Conservation (phyloP, 176 grass and related monocot species). For the Avena sativa region DNA sequence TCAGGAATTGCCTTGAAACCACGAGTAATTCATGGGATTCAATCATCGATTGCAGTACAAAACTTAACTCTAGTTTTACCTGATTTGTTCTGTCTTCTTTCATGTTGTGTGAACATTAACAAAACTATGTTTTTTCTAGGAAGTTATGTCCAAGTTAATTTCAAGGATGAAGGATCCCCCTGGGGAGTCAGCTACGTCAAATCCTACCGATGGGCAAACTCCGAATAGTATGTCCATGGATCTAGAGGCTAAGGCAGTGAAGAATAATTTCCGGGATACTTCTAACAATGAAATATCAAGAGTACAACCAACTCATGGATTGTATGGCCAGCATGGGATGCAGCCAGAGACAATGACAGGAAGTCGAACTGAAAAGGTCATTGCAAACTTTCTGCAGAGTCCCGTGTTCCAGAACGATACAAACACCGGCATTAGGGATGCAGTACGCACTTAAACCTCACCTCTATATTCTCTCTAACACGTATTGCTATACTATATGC, state of each 20-base stretch:
- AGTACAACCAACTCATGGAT: constrained; percentile 35
- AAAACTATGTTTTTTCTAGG: constrained; percentile 48
- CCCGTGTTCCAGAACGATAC: constrained; percentile 66
- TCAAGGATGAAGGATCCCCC: constrained; percentile 55
- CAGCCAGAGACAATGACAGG: constrained; percentile 33
- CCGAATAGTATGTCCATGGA: constrained; percentile 37
- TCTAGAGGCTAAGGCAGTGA: constrained; percentile 42
- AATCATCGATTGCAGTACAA: constrained; percentile 70
- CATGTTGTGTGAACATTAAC: constrained; percentile 36
- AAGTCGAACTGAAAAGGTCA: constrained; percentile 75
- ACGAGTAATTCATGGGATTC: constrained; percentile 65
- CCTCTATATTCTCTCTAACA: constrained; percentile 5
- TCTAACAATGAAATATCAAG: constrained; percentile 41
- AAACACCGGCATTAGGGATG: constrained; percentile 43
- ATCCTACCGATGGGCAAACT: constrained; percentile 49
- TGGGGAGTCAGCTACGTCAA: constrained; percentile 44
- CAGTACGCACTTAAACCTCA: constrained; percentile 46
- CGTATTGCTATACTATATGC: background rate
- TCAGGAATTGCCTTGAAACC: constrained; percentile 82
- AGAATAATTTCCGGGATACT: constrained; percentile 42
- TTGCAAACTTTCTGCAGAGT: constrained; percentile 73
- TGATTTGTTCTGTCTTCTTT: constrained; percentile 19
- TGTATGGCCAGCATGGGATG: constrained; percentile 39
- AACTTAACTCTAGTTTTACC: constrained; percentile 26
- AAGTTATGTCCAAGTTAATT: constrained; percentile 64